Percentiles rank a stretch among this genome's conserved stretches.
Evolutionary conservation across 345 rosid species (phyloP).

Genomic region (Erucastrum elatum): DNA sequence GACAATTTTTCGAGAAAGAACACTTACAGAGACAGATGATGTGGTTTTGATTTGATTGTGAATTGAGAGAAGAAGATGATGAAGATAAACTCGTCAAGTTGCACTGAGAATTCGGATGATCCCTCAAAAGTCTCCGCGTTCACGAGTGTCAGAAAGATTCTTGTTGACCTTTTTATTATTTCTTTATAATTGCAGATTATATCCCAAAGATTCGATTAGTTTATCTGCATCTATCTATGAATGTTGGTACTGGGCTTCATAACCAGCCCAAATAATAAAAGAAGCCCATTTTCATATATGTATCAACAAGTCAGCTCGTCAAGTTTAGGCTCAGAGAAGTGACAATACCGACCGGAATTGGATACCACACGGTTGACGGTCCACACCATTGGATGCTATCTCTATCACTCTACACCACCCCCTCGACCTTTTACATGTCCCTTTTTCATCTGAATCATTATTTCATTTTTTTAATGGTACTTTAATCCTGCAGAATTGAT

Average conservation of each 20-base stretch:
- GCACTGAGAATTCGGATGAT: conserved; percentile 20
- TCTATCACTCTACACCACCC: neutral
- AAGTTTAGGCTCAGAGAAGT: neutral
- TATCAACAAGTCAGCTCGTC: neutral
- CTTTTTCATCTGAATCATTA: neutral
- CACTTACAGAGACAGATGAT: conserved; percentile 11
- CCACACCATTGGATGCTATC: conserved; percentile 10
- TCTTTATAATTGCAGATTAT: neutral
- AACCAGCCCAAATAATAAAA: neutral
- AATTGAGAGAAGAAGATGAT: neutral
- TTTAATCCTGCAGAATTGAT: neutral
- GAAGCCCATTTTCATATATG: neutral
- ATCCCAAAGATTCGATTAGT: neutral
- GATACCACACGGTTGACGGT: conserved; percentile 6
- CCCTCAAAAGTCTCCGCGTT: conserved; percentile 21
- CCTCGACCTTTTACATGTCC: conserved; percentile 19
- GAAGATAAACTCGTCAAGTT: neutral
- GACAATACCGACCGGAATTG: conserved; percentile 1
- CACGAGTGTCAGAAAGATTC: conserved; percentile 2
- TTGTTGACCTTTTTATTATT: conserved; percentile 1
- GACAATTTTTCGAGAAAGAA: neutral
- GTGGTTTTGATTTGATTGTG: neutral
- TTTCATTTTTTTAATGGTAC: neutral
- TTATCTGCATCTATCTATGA: neutral
- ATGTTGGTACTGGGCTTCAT: neutral